phyloP scores from a whole-genome alignment of 2,329 filamentous ascomycete genomes.

The Chrysoporthe austroafricana region DNA sequence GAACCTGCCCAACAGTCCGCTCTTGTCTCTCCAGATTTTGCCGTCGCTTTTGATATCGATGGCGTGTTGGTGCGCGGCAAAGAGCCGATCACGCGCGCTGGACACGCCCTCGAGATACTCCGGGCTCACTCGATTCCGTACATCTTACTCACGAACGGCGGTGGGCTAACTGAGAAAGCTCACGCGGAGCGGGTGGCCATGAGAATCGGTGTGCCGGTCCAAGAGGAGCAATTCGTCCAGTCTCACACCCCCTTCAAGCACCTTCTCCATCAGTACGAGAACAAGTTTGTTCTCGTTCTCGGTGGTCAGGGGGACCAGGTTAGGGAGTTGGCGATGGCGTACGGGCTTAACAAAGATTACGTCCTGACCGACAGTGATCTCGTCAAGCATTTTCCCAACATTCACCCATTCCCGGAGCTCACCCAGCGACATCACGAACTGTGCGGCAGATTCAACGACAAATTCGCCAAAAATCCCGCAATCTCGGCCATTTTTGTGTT shows the following conservation, averaged over 20 bases:
- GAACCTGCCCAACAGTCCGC: too few relatives aligned
- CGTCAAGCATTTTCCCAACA: slow-evolving; percentile 30
- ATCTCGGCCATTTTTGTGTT: slow-evolving; percentile 41
- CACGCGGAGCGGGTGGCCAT: slow-evolving; percentile 63
- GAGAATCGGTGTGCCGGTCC: slow-evolving; percentile 54
- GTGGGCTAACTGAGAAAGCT: slow-evolving; percentile 67
- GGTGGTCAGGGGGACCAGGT: slow-evolving; percentile 49
- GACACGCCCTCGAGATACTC: slow-evolving; percentile 61
- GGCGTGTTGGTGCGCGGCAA: slow-evolving; percentile 71
- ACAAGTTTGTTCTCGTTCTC: slow-evolving; percentile 56
- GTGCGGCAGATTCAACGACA: slow-evolving; percentile 44
- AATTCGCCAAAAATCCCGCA: slow-evolving; percentile 47
- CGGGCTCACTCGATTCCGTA: slow-evolving; percentile 67
- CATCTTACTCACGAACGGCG: slow-evolving; percentile 76
- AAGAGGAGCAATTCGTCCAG: slow-evolving; percentile 61
- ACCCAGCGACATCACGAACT: slow-evolving; percentile 38
- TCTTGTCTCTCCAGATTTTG: slow-evolving; percentile 22
- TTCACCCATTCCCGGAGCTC: slow-evolving; percentile 42
- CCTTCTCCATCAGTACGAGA: slow-evolving; percentile 52
- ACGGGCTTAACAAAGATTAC: slow-evolving; percentile 39
- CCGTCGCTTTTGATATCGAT: slow-evolving; percentile 57
- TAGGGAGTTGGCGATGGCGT: slow-evolving; percentile 36
- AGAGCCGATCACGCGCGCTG: slow-evolving; percentile 64
- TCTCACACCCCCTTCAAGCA: slow-evolving; percentile 74
- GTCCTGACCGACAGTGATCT: slow-evolving; percentile 45